These are phyloP conservation scores for Hypoxylon sp. DNA, from an alignment of 2,329 filamentous ascomycete species.

Conservation along the genomic window DNA sequence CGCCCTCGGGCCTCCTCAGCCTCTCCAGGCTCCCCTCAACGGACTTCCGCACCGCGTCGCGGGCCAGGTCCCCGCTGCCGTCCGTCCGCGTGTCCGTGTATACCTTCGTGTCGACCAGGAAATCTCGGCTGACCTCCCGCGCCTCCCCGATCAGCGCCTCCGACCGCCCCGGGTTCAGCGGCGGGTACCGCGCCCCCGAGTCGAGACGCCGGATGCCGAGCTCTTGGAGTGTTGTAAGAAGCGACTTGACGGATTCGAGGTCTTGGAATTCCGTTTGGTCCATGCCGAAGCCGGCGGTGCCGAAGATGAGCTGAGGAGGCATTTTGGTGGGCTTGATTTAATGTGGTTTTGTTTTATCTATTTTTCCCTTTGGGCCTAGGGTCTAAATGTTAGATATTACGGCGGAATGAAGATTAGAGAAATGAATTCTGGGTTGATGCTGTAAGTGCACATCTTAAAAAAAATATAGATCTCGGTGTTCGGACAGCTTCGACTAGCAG, in stretches of 20 bases:
- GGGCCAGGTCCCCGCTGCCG: slow-evolving; percentile 52
- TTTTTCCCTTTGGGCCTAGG: background rate
- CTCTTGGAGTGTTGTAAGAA: slow-evolving; percentile 42
- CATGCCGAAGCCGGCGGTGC: slow-evolving; percentile 51
- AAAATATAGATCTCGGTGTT: slow-evolving; percentile 6
- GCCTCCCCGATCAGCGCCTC: slow-evolving; percentile 55
- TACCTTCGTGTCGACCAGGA: slow-evolving; percentile 57
- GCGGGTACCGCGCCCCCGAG: slow-evolving; percentile 55
- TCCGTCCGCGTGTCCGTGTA: slow-evolving; percentile 51
- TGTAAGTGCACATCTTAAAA: no score
- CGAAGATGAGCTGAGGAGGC: slow-evolving; percentile 52
- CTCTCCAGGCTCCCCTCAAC: slow-evolving; percentile 52
- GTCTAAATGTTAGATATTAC: background rate
- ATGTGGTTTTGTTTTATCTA: background rate
- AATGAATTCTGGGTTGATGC: no score
- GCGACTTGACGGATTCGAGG: slow-evolving; percentile 34
- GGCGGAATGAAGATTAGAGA: background rate
- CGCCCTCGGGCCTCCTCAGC: slow-evolving; percentile 41
- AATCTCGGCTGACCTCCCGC: slow-evolving; percentile 43
- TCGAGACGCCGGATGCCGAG: slow-evolving; percentile 46
- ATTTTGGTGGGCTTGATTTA: slow-evolving; percentile 28
- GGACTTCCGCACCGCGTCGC: slow-evolving; percentile 50
- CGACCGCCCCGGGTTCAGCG: slow-evolving; percentile 51
- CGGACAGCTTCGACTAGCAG: background rate
- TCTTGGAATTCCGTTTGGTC: slow-evolving; percentile 50